Base-by-base conservation (phyloP, 164 flowering plant species). In the Kingdonia uniflora region DNA sequence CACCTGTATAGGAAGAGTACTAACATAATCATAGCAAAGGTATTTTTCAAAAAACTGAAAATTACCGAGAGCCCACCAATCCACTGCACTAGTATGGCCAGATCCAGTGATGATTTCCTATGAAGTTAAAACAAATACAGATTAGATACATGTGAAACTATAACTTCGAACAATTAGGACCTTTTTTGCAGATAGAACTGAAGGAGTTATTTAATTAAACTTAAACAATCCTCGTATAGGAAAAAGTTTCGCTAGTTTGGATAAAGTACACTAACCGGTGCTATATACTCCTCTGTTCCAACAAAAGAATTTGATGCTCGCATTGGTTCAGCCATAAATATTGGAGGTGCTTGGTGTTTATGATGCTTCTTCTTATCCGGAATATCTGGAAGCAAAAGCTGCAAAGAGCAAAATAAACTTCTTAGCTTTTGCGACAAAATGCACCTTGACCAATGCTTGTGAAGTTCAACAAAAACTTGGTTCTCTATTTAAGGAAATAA, bases 21-120 rank as follows among this genome's bases (percentile, higher is more conserved):
- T n/a, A n/a, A n/a, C n/a, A n/a, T n/a, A n/a, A n/a, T n/a, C n/a
- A n/a, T n/a, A n/a, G n/a, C n/a, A n/a, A n/a, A n/a, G n/a, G n/a
- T n/a, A n/a, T n/a, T n/a, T n/a, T n/a, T n/a, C n/a, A n/a, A n/a
- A n/a, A n/a, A 29, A 3, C 4, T 29, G n/a, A 40, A 26, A 59
- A 51, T 86, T 80, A 91, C 98, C 98, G 38, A 92, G 84, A 62
- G 96, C 98, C 98, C 98, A 92, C 98, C 98, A 87, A 60, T 91
- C 98, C 65, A 91, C 96, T 54, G 95, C 98, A 73, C 98, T 92
- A 29, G 88, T 80, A 72, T 92, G 98, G 42, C 98, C 98, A 35
- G 88, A 85, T 39, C 98, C 98, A 47, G 80, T 71, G 21, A 92
- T 81, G 56, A 92, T 92, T 77, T 92, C 98, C 98, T 91, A 76